Base-by-base conservation (phyloP, 345 rosid genomes). In the Anastatica hierochuntica region DNA sequence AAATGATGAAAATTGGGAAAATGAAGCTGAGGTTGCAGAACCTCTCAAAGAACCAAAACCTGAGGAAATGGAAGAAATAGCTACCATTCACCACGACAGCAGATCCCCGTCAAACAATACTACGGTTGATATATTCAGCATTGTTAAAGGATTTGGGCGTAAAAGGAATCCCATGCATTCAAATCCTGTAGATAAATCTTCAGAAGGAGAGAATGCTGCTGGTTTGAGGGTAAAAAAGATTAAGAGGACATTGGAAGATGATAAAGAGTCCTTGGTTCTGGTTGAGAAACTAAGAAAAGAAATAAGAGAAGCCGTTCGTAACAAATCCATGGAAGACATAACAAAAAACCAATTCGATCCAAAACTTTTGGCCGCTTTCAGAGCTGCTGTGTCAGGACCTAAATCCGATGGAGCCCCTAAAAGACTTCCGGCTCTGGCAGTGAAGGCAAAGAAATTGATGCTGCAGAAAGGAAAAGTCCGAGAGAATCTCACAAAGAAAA, bases 401-500 rank as follows among this genome's bases (percentile, higher is more conserved):
- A 72, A 76, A 77, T 29, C 71, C 41, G 95, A 79, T 54, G 98
- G 83, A 57, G 71, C 76, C 50, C 74, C 70, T 29, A 64, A 62
- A 18, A 83, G 74, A 63, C 26, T 77, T 23, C 49, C 83, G 26
- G 83, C 88, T 58, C 63, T 73, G 42, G 75, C 86, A 50, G 38
- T 85, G 57, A 85, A 92, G 72, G 79, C 79, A 48, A 92, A 78
- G 74, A 92, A 77, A 71, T 64, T 79, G 36, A 62, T 92, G 79
- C 68, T 92, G 74, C 97, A 88, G 68, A 92, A 88, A 74, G 97
- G 98, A 58, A 92, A 88, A 80, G 81, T 88, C 37, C 86, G 98
- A 37, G 98, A 92, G 74, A 85, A 81, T 77, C 77, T 92, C 34
- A 92, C 98, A 0, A 88, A 81, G 74, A 92, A 92, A 72, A 88